Conservation (phyloP, 1,139 yeast species). For the Sugiyamaella pinicola region DNA sequence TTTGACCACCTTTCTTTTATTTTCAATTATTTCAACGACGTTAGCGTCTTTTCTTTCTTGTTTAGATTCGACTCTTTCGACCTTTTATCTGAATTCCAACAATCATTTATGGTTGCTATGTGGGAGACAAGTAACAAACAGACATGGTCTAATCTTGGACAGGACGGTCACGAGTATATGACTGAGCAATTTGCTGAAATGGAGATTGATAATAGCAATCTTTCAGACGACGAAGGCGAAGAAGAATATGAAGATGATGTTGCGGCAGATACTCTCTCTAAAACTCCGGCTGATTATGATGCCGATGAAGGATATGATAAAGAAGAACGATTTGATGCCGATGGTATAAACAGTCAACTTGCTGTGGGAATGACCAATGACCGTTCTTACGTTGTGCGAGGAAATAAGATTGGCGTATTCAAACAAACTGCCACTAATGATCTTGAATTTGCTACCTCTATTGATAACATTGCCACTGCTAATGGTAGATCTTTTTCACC, state of each 20-base stretch:
- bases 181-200: constrained; percentile 50
- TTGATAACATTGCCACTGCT: constrained; percentile 57
- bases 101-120: constrained; percentile 52
- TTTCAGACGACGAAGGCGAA: constrained; percentile 44
- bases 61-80: constrained; percentile 53
- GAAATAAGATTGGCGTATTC: constrained; percentile 79
- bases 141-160: constrained; percentile 52
- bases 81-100: constrained; percentile 55
- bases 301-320: constrained; percentile 42
- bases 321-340: constrained; percentile 39
- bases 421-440: constrained; percentile 55
- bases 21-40: constrained; percentile 57
- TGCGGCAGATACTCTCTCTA: constrained; percentile 15
- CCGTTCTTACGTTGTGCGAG: constrained; percentile 77
- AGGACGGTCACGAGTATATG: constrained; percentile 53
- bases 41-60: constrained; percentile 58
- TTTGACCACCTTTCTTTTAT: constrained; percentile 60
- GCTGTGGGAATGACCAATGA: constrained; percentile 71
- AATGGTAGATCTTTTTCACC: constrained; percentile 63
- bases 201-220: constrained; percentile 44
- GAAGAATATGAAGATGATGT: constrained; percentile 36
- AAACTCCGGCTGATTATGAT: constrained; percentile 29
- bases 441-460: constrained; percentile 66
- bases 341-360: constrained; percentile 58
- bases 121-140: constrained; percentile 63